Percentiles rank a stretch among this genome's conserved stretches.
Evolutionary conservation across 2,329 filamentous ascomycete species (phyloP).

Genomic region (Thielaviopsis ethacetica): DNA sequence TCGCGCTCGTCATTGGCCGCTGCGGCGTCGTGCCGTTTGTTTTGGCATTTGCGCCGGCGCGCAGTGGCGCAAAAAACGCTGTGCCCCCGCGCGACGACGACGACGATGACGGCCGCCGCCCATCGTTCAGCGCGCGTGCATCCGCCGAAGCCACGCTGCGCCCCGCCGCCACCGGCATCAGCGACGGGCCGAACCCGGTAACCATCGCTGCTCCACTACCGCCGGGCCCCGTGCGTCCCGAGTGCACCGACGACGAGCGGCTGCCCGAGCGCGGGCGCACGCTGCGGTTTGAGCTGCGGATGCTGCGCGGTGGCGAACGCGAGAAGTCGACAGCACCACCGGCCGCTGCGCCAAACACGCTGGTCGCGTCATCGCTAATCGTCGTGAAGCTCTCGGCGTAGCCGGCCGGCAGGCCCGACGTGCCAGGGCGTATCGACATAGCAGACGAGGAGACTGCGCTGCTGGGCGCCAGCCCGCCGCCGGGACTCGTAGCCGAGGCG

Average conservation of each 20-base stretch:
- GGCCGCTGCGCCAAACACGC: slow-evolving; percentile 27
- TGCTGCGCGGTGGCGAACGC: slow-evolving; percentile 38
- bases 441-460: neutral
- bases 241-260: slow-evolving; percentile 10
- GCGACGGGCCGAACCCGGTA: slow-evolving; percentile 4
- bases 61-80: neutral
- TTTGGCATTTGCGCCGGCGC: slow-evolving; percentile 12
- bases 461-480: neutral
- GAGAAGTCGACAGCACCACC: slow-evolving; percentile 40
- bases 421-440: slow-evolving; percentile 21
- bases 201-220: neutral
- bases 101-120: neutral
- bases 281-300: slow-evolving; percentile 31
- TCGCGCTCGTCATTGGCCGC: slow-evolving; percentile 20
- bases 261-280: slow-evolving; percentile 5
- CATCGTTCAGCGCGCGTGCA: neutral
- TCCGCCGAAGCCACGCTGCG: neutral
- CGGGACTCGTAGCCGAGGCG: slow-evolving; percentile 15
- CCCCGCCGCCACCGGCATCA: neutral
- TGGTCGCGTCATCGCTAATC: slow-evolving; percentile 41
- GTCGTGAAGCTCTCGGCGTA: slow-evolving; percentile 29
- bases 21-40: neutral
- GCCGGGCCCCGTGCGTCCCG: slow-evolving; percentile 3
- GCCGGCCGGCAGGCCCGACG: slow-evolving; percentile 20
- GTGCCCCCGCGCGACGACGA: neutral